Conservation (phyloP, 2,329 filamentous ascomycete genomes). For the Alternaria sp. region DNA sequence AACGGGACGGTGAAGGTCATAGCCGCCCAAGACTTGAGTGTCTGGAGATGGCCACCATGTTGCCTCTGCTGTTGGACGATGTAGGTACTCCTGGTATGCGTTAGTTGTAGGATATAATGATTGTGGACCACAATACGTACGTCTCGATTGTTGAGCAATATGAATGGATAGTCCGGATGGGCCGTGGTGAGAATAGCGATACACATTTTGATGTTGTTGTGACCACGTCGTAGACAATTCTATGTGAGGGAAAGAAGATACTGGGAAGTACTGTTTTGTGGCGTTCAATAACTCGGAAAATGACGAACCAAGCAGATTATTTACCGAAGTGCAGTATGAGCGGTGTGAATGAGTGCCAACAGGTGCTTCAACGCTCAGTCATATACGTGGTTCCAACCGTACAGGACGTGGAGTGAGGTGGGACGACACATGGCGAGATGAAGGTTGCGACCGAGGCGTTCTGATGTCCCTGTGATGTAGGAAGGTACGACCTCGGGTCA, state of each 20-base stretch:
- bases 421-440: constrained; percentile 32
- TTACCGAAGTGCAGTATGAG: constrained; percentile 25
- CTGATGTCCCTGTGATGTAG: constrained; percentile 19
- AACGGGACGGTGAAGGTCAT: constrained; percentile 67
- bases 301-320: constrained; percentile 16
- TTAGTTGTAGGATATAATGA: constrained; percentile 11
- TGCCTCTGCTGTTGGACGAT: constrained; percentile 66
- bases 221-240: not conserved
- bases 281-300: constrained; percentile 21
- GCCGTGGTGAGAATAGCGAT: constrained; percentile 60
- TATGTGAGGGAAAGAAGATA: not conserved
- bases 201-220: constrained; percentile 49
- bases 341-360: constrained; percentile 40
- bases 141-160: constrained; percentile 62
- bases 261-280: constrained; percentile 2
- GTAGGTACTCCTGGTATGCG: constrained; percentile 64
- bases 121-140: constrained; percentile 31
- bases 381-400: constrained; percentile 43
- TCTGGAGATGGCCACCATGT: constrained; percentile 68
- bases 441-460: constrained; percentile 8
- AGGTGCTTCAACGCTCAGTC: constrained; percentile 26
- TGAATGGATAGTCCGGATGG: constrained; percentile 60
- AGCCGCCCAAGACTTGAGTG: constrained; percentile 66
- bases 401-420: constrained; percentile 41
- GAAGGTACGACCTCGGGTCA: constrained; percentile 4